Evolutionary conservation across 108 stramenopile genomes (phyloP), one percentile per base, ranked within the genome.

Genomic region (Stephanodiscus triporus): DNA sequence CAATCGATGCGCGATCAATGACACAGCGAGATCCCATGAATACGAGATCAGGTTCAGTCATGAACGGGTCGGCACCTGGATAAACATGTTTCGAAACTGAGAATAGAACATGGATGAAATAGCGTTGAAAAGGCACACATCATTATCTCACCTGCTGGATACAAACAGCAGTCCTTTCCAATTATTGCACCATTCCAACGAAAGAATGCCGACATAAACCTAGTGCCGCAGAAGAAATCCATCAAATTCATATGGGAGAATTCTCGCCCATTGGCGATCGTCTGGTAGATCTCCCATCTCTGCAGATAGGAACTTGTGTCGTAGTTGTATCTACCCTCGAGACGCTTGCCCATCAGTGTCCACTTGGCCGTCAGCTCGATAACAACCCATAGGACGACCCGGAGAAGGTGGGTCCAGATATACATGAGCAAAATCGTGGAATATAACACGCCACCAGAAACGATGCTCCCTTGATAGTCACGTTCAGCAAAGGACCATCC

Each of bases 31-130:
- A 85, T 14, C 89, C 89, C 19, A 90, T 86, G 17, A 29, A 61
- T 9, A 88, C 78, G 43, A 87, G 68, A 38, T 88, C 85, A 2
- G 84, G 87, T 54, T 90, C 87, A 6, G 89, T 77, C 89, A 89
- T 87, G 63, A 71, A 80, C 0, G 86, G 85, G 60, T 89, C 89
- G 40, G 23, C 63, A 40, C 37, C 37, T 57, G 27, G 10, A 30
- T 32, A 14, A 22, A 60, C 32, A 34, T 34, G 32, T 34, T 24
- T 45, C 11, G 26, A 17, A 8, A 48, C 11, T 19, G 47, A 49
- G 29, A 51, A 66, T 30, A 14, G 23, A 48, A 49, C 16, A 29
- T 20, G 65, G 65, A 54, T 20, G 23, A 49, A 49, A 29, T 22
- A 24, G 22, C 22, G 26, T 26, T 1, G 20, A 48, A 24, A 66